Evolutionary conservation across 805 yeast species (phyloP), one percentile per base, ranked within the genome.

Genomic region (Alloascoidea hylecoeti): DNA sequence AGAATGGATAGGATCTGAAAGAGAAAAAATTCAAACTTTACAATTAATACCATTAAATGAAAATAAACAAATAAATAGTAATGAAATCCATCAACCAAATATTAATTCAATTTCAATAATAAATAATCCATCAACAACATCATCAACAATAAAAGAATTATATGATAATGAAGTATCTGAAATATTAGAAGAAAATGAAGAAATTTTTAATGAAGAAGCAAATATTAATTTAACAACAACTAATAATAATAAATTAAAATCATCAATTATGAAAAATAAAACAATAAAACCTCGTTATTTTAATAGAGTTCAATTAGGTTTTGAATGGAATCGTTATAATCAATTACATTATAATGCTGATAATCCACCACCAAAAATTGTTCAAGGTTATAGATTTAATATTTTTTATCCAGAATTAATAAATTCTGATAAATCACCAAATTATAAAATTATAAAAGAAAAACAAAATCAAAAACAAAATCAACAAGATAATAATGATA

Each of bases 361-460:
- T n/a, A 49, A 56, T 32, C 59, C 58, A 15, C 62, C 62, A 3
- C 62, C 62, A 1, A 60, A 53, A 38, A 39, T 45, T 4, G 58
- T 56, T 13, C 57, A 52, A 40, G 64, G 64, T 3, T 59, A 59
- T 42, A 46, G 44, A 34, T 59, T 59, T 44, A 54, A 57, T 37
- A 43, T 59, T 2, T 52, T 41, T 35, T 59, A 57, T 37, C 63
- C 62, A 1, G 50, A 49, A 16, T 39, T 60, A 15, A 42, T 42
- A 6, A 44, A 42, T 4, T 41, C 53, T 2, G 33, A 43, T 4
- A 36, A 36, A 2, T 44, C 52, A 9, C 64, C 64, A 0, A 46
- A 56, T 5, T 59, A 52, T 42, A 44, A 46, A 23, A 39, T 59
- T n/a, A 40, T 49, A 12, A 44, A 50, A 12, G 45, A 44, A 13